Evolutionary conservation across 2,329 filamentous ascomycete genomes (phyloP).

Genomic region (Penicillium olsonii): DNA sequence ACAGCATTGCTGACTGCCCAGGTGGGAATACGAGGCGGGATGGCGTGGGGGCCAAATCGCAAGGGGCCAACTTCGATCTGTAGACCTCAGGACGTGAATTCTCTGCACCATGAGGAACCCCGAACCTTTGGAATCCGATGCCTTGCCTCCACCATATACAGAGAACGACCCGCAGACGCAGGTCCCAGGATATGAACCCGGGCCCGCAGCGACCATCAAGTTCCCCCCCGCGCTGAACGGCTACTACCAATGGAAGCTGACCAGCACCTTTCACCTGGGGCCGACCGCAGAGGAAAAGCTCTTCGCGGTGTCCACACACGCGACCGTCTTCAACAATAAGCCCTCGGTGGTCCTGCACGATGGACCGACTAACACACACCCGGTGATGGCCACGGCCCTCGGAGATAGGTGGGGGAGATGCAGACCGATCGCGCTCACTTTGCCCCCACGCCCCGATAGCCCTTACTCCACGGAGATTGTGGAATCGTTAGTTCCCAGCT

Average conservation of each 20-base stretch:
- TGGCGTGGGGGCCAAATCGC: not conserved
- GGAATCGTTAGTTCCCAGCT: not conserved
- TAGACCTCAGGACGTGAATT: too few relatives aligned
- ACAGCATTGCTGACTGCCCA: too few relatives aligned
- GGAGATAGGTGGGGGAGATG: conserved; percentile 14
- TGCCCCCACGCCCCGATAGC: conserved; percentile 1
- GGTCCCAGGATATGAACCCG: not conserved
- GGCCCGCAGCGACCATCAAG: conserved; percentile 6
- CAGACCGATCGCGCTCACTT: conserved; percentile 5
- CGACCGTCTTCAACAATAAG: conserved; percentile 8
- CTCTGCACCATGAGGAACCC: not conserved
- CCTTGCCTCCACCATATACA: conserved; percentile 1
- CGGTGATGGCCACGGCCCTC: conserved; percentile 8
- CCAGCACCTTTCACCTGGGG: conserved; percentile 15
- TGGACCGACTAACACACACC: conserved; percentile 13
- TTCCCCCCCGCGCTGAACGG: conserved; percentile 16
- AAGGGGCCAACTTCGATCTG: too few relatives aligned
- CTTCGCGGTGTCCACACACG: conserved; percentile 7
- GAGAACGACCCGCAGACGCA: not conserved
- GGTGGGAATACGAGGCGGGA: not conserved
- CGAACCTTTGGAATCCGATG: not conserved
- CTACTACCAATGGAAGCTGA: conserved; percentile 16
- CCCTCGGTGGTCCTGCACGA: conserved; percentile 11
- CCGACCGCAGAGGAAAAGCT: conserved; percentile 14
- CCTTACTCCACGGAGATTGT: not conserved